These are phyloP conservation scores for Xylaria bambusicola DNA, from an alignment of 495 filamentous ascomycete species.

Conservation along the genomic window DNA sequence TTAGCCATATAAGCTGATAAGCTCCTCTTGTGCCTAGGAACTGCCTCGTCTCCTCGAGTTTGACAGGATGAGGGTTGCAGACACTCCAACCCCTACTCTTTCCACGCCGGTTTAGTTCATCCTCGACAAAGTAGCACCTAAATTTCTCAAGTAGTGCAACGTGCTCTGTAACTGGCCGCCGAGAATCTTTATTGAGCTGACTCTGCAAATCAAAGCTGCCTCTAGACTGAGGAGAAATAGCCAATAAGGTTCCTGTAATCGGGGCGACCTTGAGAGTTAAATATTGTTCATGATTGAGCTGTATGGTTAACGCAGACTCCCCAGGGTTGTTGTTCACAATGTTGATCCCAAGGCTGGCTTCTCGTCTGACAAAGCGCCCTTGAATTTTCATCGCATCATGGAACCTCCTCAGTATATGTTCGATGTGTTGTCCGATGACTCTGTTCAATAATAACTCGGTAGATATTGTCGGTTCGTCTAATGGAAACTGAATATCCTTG, in stretches of 20 bases:
- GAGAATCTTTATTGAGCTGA: constrained; percentile 54
- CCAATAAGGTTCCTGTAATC: constrained; percentile 59
- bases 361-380: constrained; percentile 58
- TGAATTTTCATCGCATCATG: constrained; percentile 57
- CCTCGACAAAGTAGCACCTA: constrained; percentile 57
- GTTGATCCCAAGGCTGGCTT: constrained; percentile 55
- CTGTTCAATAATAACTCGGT: constrained; percentile 70
- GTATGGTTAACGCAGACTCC: constrained; percentile 66
- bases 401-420: constrained; percentile 62
- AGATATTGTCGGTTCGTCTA: constrained; percentile 68
- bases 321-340: constrained; percentile 61
- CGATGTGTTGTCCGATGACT: constrained; percentile 74
- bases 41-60: constrained; percentile 59
- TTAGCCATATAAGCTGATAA: constrained; percentile 64
- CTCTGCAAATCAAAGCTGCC: constrained; percentile 45
- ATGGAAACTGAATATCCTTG: constrained; percentile 60
- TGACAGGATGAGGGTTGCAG: constrained; percentile 50
- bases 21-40: constrained; percentile 61
- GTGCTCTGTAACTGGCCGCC: constrained; percentile 56
- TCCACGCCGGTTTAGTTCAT: constrained; percentile 63
- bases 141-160: constrained; percentile 55
- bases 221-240: constrained; percentile 49
- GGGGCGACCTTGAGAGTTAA: constrained; percentile 69
- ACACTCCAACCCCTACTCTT: constrained; percentile 64
- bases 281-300: constrained; percentile 60